Base-by-base conservation (phyloP, 2,329 filamentous ascomycete species). In the Fusarium anguioides region DNA sequence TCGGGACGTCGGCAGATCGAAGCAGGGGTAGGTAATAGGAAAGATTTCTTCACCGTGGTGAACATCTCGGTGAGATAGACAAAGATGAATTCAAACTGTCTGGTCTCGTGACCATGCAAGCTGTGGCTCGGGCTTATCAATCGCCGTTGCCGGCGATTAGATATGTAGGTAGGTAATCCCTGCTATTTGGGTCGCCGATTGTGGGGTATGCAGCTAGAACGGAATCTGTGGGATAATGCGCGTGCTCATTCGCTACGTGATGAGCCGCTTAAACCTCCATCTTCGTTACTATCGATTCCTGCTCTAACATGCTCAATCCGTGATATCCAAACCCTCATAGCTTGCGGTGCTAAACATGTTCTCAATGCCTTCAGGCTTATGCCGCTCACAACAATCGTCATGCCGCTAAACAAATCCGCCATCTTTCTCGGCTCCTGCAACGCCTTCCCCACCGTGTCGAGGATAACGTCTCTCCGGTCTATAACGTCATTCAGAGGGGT, bases 221-320 rank as follows among this genome's bases (percentile, higher is more conserved):
- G 27, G 47, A 61, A 31, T 46, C 35, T 61, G 23, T 35, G 56
- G 56, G 29, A 27, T 55, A 35, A n/a, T 55, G 10, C 27, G 46
- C 40, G 53, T 69, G 52, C 50, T 64, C 50, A 66, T 68, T 70
- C 51, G 58, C 66, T 56, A 36, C 61, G 21, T 64, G 56, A 48
- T 53, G 31, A 46, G 50, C 61, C 47, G 23, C 40, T 47, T 40
- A 39, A 55, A 36, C 47, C 21, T 44, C 39, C 37, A 42, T 45
- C 53, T 26, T 26, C 12, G 27, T 58, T 37, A 33, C 37, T 53
- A 60, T 60, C 37, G 18, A 29, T 60, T 70, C 47, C 26, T 72
- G 60, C 70, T 72, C 66, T 53, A 69, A 69, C 70, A 63, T 72
- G 70, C 70, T 73, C 70, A 65, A 29, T 44, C 47, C 44, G 44